Conservation (phyloP, 208 protist species). For the Naegleria fowleri region DNA sequence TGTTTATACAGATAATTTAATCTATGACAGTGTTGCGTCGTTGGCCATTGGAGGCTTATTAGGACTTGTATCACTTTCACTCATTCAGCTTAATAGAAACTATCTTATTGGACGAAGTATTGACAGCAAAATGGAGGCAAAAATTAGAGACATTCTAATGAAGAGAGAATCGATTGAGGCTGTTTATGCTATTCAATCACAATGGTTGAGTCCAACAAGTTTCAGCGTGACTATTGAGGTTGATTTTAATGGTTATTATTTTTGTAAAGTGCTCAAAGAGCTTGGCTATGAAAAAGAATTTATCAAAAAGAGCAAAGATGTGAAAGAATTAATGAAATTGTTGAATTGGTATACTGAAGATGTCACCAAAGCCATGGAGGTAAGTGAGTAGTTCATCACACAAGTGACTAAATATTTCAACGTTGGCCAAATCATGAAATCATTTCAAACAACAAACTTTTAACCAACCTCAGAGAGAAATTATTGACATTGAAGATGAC, state of each 20-base stretch:
- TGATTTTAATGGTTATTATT: constrained; percentile 13
- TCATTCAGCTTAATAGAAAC: background rate
- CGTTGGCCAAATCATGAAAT: too few relatives aligned
- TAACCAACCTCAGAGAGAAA: background rate
- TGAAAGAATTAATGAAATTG: background rate
- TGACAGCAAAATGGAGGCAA: background rate
- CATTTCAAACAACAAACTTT: too few relatives aligned
- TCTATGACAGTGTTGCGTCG: background rate
- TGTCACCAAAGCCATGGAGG: background rate
- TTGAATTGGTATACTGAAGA: background rate
- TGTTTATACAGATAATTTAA: background rate
- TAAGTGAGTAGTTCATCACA: too few relatives aligned
- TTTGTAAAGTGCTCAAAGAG: background rate
- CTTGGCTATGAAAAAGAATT: constrained; percentile 10
- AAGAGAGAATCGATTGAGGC: background rate
- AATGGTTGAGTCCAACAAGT: background rate
- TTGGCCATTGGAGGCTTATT: background rate
- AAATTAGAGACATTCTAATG: background rate
- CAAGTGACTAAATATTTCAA: too few relatives aligned
- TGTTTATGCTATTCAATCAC: background rate
- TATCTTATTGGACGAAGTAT: background rate
- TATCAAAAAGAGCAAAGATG: background rate
- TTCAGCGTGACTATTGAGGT: background rate
- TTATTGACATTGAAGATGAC: background rate
- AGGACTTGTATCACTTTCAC: background rate